Evolutionary conservation across 306 rosid genomes (phyloP).

Genomic region (Chamaecrista fasciculata): DNA sequence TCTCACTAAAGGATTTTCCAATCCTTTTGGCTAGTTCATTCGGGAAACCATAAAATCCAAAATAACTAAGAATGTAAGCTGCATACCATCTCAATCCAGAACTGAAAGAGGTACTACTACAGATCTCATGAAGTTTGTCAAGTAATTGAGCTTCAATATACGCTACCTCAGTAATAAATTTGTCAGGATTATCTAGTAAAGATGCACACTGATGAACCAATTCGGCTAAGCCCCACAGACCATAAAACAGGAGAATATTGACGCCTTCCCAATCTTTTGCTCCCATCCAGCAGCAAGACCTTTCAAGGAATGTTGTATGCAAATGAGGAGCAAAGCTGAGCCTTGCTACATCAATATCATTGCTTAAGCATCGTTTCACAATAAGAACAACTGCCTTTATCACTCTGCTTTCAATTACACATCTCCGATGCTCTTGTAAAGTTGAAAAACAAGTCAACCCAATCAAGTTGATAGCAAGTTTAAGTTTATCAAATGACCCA

Average conservation of each 20-base stretch:
- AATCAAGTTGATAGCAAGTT: constrained; percentile 50
- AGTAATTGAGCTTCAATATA: constrained; percentile 46
- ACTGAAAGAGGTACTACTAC: constrained; percentile 38
- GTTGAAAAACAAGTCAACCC: constrained; percentile 55
- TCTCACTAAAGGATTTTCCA: constrained; percentile 52
- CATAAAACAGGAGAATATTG: constrained; percentile 55
- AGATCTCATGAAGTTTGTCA: constrained; percentile 53
- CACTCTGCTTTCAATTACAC: constrained; percentile 42
- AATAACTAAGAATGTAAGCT: constrained; percentile 58
- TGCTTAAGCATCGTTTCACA: constrained; percentile 57
- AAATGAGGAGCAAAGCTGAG: constrained; percentile 49
- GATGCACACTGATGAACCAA: constrained; percentile 46
- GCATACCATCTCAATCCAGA: constrained; percentile 76
- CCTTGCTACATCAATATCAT: constrained; percentile 46
- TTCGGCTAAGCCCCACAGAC: constrained; percentile 70
- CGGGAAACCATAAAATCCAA: constrained; percentile 81
- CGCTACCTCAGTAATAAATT: constrained; percentile 29
- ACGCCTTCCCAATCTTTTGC: constrained; percentile 78
- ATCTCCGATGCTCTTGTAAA: constrained; percentile 48
- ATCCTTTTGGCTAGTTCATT: constrained; percentile 61
- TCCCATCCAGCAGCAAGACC: constrained; percentile 58
- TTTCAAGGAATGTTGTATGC: constrained; percentile 41
- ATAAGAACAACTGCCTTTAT: constrained; percentile 40
- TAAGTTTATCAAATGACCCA: constrained; percentile 47
- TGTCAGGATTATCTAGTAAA: constrained; percentile 28